A percentile compares a stretch with the other conserved stretches of the same genome.
Evolutionary conservation across 441 rosid genomes (phyloP).

Genomic region (Croton setiger): DNA sequence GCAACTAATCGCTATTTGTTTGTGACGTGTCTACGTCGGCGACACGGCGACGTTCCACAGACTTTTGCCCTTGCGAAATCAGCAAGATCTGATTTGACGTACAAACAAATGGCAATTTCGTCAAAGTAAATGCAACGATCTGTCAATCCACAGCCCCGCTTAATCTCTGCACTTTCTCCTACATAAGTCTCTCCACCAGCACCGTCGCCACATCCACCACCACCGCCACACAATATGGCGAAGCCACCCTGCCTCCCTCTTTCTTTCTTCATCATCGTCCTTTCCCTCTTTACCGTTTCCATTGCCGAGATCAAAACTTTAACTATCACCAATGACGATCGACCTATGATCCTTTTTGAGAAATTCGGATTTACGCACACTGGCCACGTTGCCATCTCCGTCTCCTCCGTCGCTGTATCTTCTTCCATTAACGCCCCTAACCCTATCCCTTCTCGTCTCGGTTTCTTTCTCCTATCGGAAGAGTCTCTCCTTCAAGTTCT

Average conservation of each 20-base stretch:
- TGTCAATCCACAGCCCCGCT: background rate
- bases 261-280: conserved; percentile 32
- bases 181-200: background rate
- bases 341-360: conserved; percentile 92
- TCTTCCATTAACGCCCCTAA: conserved; percentile 41
- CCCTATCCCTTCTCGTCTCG: conserved; percentile 67
- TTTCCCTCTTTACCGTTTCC: conserved; percentile 31
- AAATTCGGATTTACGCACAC: conserved; percentile 91
- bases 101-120: background rate
- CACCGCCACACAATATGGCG: conserved; percentile 36
- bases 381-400: conserved; percentile 62
- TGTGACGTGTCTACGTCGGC: too few relatives aligned
- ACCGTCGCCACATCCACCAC: background rate
- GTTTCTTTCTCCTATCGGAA: conserved; percentile 93
- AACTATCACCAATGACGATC: conserved; percentile 56
- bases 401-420: conserved; percentile 65
- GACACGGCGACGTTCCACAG: too few relatives aligned
- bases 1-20: too few relatives aligned
- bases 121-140: background rate
- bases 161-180: background rate
- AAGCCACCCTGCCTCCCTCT: conserved; percentile 33
- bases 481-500: conserved; percentile 82
- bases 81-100: background rate
- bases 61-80: too few relatives aligned
- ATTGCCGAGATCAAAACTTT: conserved; percentile 88